Evolutionary conservation across 768 basidiomycete genomes (phyloP), one percentile per base, ranked within the genome.

Genomic region (Lactarius sanguifluus): DNA sequence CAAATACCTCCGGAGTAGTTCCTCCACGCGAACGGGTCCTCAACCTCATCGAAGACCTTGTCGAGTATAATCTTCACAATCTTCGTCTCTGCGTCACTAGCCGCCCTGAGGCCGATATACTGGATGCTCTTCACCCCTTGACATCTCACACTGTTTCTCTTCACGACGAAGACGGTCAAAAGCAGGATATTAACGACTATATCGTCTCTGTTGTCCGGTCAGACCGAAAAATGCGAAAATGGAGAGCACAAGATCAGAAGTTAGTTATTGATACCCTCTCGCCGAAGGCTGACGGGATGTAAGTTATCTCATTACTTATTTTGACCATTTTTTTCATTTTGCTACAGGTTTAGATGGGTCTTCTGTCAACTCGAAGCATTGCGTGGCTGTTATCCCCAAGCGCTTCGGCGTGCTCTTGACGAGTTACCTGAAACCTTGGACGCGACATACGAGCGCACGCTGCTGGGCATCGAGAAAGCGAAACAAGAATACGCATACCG

Each of bases 121-220:
- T 28, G 8, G 15, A 41, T n/a, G 5, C 8, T 16, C 64, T 64
- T n/a, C 36, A 18, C 20, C 50, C 47, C 2, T 23, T 64, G 38
- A 40, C 47, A 10, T 7, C 57, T 20, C 36, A 30, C 5, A 25
- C 34, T 7, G 47, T 64, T 13, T 64, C 57, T 10, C 64, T 64
- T 38, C 57, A 64, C 15, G 64, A 64, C 6, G 57, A 64, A 25
- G n/a, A 1, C n/a, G 64, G 64, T 18, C 64, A 64, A 41, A 52
- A 2, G n/a, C 8, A 41, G 9, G 57, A 59, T 15, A 64, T 64
- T 23, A 13, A 16, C 6, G n/a, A 59, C 28, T 64, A 59, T 28
- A 16, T 64, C 38, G 32, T 28, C 28, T 52, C 41, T 30, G 28
- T 54, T 9, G 57, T 64, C 15, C 36, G 15, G 20, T 41, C 57